These are phyloP conservation scores for Malbranchea cinnamomea DNA, from an alignment of 2,329 filamentous ascomycete genomes.

Conservation along the genomic window DNA sequence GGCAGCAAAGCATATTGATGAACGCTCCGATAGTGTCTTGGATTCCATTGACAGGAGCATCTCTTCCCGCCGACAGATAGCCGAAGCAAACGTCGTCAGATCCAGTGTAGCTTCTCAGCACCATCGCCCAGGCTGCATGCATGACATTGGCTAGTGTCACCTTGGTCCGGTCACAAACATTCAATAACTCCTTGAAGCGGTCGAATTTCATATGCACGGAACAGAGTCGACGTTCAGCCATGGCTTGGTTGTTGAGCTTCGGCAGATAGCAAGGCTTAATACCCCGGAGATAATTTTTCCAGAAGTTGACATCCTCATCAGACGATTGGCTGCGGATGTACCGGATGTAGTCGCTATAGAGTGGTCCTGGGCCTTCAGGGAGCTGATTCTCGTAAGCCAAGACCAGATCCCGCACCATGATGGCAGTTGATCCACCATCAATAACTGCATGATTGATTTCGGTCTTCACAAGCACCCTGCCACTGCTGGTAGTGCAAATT, in stretches of 20 bases:
- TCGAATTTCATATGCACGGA: constrained; percentile 6
- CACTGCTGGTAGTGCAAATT: constrained; percentile 19
- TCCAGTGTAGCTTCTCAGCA: constrained; percentile 10
- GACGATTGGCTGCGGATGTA: constrained; percentile 7
- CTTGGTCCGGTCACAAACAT: constrained; percentile 8
- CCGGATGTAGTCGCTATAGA: constrained; percentile 11
- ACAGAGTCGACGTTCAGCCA: constrained; percentile 3
- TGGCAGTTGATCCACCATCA: constrained; percentile 31
- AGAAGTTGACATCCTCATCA: constrained; percentile 12
- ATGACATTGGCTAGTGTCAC: constrained; percentile 15
- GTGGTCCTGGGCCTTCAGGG: constrained; percentile 5
- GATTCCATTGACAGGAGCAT: constrained; percentile 24
- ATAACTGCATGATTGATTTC: constrained; percentile 33
- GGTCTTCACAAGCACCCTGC: constrained; percentile 23
- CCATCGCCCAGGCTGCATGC: constrained; percentile 15
- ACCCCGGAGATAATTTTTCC: constrained; percentile 15
- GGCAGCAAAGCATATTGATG: constrained; percentile 26
- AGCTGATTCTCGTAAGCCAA: constrained; percentile 18
- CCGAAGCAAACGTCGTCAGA: constrained; percentile 19
- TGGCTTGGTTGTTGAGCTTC: constrained; percentile 1
- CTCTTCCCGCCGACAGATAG: constrained; percentile 17
- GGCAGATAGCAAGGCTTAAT: constrained; percentile 13
- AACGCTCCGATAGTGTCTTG: constrained; percentile 28
- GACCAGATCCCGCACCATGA: constrained; percentile 27
- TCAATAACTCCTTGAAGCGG: constrained; percentile 6